Evolutionary conservation across 495 filamentous ascomycete genomes (phyloP), one percentile per base, ranked within the genome.

Genomic region (Cercophora samala): DNA sequence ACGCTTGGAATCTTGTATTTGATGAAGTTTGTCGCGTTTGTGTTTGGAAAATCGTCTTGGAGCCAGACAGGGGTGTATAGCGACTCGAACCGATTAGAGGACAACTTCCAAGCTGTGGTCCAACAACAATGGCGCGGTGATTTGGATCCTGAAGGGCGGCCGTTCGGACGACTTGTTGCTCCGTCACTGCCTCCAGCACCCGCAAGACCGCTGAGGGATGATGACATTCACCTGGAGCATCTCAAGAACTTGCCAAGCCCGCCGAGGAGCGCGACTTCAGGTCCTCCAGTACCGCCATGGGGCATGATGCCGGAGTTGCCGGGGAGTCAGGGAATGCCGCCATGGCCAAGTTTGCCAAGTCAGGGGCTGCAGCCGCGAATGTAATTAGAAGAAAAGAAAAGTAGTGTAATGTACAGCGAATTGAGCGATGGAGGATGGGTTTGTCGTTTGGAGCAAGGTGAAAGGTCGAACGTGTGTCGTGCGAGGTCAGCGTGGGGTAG

Each of bases 1-100:
- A 64, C 68, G 6, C 53, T 70, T 6, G 32, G 19, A 8, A 70
- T 70, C 5, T 24, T 70, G 11, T 63, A 66, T n/a, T n/a, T 61
- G 37, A 70, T 70, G 68, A 70, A 70, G 56, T 25, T 70, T 0
- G 37, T 63, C 26, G 62, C 54, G 0, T 64, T 32, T 19, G 5
- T 63, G 15, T 66, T 66, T 21, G 26, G 64, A 8, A 25, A 26
- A 1, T 26, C 19, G 8, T 60, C 58, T 24, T 60, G 58, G 58
- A 26, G 23, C 9, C 55, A 51, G 60, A 52, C n/a, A 17, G 64
- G 56, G 17, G 22, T 32, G 22, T 25, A 60, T 25, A 52, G 29
- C 13, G 56, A 51, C 23, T 13, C 21, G n/a, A 15, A 18, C 5
- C 17, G 19, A 1, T 24, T 60, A 8, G 58, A 46, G 18, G 64